Evolutionary conservation across 2,329 filamentous ascomycete species (phyloP).

Genomic region (Fusarium torreyae): DNA sequence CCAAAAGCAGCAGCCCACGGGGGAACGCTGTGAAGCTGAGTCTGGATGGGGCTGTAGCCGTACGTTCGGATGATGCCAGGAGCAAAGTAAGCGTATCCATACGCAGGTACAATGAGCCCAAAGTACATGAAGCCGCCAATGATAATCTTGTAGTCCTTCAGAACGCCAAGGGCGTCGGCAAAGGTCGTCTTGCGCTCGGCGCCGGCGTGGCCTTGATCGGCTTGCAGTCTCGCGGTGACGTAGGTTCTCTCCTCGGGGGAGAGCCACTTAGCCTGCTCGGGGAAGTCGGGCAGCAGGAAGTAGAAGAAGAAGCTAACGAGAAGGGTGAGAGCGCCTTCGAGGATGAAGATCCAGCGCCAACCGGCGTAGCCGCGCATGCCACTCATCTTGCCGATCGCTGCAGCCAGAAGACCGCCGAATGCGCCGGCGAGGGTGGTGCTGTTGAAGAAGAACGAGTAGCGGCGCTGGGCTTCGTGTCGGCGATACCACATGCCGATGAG

Average conservation of each 20-base stretch:
- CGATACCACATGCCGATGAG: constrained; percentile 92
- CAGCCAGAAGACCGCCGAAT: constrained; percentile 88
- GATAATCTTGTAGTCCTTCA: constrained; percentile 82
- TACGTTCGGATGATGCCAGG: constrained; percentile 80
- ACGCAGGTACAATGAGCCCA: constrained; percentile 82
- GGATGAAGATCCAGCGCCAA: constrained; percentile 89
- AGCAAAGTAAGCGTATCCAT: constrained; percentile 84
- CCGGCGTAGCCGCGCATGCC: constrained; percentile 76
- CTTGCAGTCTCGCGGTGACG: constrained; percentile 75
- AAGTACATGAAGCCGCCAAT: constrained; percentile 87
- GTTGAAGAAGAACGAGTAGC: constrained; percentile 95
- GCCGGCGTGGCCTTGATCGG: constrained; percentile 78
- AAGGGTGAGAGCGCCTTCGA: constrained; percentile 78
- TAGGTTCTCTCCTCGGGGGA: constrained; percentile 77
- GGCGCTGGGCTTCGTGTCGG: constrained; percentile 87
- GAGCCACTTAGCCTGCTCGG: constrained; percentile 82
- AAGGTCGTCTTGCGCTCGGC: constrained; percentile 73
- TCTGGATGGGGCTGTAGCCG: constrained; percentile 71
- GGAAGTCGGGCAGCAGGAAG: constrained; percentile 81
- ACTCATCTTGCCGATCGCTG: constrained; percentile 91
- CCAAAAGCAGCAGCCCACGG: constrained; percentile 79
- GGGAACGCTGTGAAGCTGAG: constrained; percentile 71
- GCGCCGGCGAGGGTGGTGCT: constrained; percentile 84
- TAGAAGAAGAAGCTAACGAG: constrained; percentile 74
- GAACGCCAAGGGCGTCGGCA: constrained; percentile 72